phyloP scores from a whole-genome alignment of 2,329 filamentous ascomycete genomes.

The Fusarium proliferatum region DNA sequence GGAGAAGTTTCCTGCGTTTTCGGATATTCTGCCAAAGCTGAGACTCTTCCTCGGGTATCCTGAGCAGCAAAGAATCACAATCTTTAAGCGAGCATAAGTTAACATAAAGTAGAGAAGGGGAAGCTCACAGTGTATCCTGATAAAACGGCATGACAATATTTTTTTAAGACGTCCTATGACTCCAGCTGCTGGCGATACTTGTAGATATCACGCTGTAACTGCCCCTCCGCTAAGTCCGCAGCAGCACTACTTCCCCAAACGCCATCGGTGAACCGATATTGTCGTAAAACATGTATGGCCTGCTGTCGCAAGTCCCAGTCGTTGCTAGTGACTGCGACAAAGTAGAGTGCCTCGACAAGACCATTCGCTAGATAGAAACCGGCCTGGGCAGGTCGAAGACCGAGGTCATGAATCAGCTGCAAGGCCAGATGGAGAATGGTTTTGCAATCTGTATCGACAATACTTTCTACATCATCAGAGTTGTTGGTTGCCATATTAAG shows the following conservation, averaged over 20 bases:
- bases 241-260: background rate
- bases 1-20: background rate
- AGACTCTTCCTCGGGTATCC: background rate
- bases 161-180: no score
- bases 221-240: background rate
- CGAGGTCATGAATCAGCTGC: fast-evolving
- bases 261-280: background rate
- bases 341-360: background rate
- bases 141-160: no score
- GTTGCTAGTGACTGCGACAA: background rate
- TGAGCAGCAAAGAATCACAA: background rate
- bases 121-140: no score
- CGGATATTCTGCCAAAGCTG: background rate
- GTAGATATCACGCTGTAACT: background rate
- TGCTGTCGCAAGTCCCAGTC: background rate
- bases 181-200: background rate
- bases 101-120: background rate
- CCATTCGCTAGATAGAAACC: background rate
- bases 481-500: fast-evolving
- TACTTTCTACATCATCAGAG: fast-evolving
- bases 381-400: background rate
- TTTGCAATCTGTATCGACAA: background rate
- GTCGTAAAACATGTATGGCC: fast-evolving
- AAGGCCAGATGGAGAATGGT: background rate
- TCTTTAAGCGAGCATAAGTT: background rate